Conservation (phyloP, 768 basidiomycete genomes). For the Grammothele lineata region DNA sequence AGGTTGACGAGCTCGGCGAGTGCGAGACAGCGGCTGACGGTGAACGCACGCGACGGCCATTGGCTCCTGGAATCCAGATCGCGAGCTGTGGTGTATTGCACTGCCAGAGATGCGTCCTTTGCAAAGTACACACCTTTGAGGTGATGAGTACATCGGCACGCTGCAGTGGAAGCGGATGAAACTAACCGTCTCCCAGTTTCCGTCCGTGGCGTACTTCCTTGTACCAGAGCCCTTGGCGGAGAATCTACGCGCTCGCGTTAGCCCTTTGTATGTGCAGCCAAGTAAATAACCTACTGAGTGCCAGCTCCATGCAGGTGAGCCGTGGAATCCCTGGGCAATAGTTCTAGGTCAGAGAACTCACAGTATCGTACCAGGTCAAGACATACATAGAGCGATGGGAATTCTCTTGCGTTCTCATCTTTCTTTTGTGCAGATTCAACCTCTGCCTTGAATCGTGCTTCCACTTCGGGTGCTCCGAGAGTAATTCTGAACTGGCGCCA, state of each 20-base stretch:
- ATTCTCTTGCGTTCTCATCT: constrained; percentile 39
- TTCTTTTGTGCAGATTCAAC: constrained; percentile 35
- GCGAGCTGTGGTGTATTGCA: constrained; percentile 26
- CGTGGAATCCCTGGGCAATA: constrained; percentile 57
- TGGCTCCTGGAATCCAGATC: too few species aligned
- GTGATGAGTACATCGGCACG: too few species aligned
- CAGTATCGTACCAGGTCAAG: neutral
- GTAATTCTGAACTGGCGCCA: constrained; percentile 69
- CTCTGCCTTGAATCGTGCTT: constrained; percentile 55
- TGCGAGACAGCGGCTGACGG: constrained; percentile 47
- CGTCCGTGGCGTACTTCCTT: constrained; percentile 53
- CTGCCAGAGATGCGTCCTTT: constrained; percentile 40
- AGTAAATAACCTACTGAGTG: constrained; percentile 46
- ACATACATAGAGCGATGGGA: constrained; percentile 34
- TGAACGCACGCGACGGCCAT: constrained; percentile 50
- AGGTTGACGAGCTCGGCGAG: constrained; percentile 63
- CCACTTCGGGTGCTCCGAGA: constrained; percentile 68
- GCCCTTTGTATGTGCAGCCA: neutral
- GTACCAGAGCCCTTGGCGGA: constrained; percentile 69
- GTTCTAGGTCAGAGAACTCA: neutral
- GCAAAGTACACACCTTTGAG: constrained; percentile 64
- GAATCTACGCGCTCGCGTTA: constrained; percentile 48
- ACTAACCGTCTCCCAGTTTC: constrained; percentile 56
- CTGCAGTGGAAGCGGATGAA: too few species aligned
- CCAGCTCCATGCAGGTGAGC: constrained; percentile 62